A percentile compares a stretch with the other conserved stretches of the same genome.
Conservation (phyloP, 805 yeast genomes). For the Ogataea corticis region DNA sequence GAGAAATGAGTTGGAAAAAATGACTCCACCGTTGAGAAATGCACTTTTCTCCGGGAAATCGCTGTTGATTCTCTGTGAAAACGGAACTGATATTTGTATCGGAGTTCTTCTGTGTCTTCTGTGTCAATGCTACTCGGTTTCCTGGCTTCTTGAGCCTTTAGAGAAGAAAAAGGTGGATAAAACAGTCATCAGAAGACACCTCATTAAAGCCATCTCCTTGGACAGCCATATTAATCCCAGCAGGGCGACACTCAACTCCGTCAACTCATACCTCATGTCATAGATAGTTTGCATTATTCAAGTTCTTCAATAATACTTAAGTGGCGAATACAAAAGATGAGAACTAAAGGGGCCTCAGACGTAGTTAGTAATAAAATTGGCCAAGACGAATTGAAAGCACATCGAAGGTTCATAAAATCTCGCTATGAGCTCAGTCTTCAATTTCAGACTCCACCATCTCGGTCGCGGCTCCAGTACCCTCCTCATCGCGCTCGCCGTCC, state of each 20-base stretch:
- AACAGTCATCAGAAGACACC: conserved; percentile 43
- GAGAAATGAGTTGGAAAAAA: conserved; percentile 45
- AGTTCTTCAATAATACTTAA: neutral
- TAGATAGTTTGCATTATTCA: neutral
- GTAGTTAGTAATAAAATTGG: too few species aligned
- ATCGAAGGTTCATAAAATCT: too few species aligned
- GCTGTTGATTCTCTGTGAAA: conserved; percentile 55
- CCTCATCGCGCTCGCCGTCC: conserved; percentile 4
- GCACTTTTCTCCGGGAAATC: conserved; percentile 3
- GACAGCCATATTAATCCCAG: conserved; percentile 66
- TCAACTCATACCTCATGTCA: conserved; percentile 58
- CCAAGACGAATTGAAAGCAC: too few species aligned
- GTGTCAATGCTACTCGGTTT: conserved; percentile 39
- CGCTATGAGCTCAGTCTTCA: neutral
- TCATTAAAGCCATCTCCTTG: conserved; percentile 48
- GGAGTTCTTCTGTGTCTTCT: conserved; percentile 58
- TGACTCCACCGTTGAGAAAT: conserved; percentile 35
- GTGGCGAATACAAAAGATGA: neutral
- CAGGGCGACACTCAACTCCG: conserved; percentile 72
- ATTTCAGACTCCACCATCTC: neutral
- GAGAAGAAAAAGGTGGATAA: conserved; percentile 15
- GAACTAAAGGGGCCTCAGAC: neutral
- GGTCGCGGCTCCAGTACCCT: neutral
- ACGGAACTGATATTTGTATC: conserved; percentile 65
- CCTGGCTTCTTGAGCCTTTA: neutral